Conservation (phyloP, 2,329 filamentous ascomycete genomes). For the Seiridium unicorne region DNA sequence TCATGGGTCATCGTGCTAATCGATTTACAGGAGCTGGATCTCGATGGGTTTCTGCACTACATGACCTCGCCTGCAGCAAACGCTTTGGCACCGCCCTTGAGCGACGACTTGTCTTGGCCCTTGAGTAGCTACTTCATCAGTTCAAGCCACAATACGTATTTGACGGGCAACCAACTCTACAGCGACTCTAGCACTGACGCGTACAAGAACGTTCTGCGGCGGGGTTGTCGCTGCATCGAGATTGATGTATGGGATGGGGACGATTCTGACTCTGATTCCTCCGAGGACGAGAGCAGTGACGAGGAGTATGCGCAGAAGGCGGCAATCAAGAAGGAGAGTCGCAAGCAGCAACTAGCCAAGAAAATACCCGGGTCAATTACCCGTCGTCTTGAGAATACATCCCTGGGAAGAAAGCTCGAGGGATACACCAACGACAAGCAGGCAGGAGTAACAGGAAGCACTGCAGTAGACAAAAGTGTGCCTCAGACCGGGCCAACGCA, state of each 20-base stretch:
- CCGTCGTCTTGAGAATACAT: constrained; percentile 47
- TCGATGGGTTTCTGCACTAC: constrained; percentile 51
- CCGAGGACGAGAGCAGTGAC: constrained; percentile 56
- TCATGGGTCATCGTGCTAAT: constrained; percentile 15
- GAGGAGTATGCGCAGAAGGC: constrained; percentile 47
- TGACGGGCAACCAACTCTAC: constrained; percentile 83
- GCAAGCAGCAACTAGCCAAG: constrained; percentile 63
- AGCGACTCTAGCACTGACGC: constrained; percentile 84
- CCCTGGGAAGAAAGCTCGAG: constrained; percentile 41
- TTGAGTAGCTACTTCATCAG: constrained; percentile 91
- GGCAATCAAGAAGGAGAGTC: constrained; percentile 61
- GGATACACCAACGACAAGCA: constrained; percentile 16
- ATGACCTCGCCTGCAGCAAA: constrained; percentile 51
- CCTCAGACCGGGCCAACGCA: not conserved
- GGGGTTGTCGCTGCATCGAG: constrained; percentile 88
- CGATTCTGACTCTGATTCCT: constrained; percentile 67
- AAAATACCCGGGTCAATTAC: constrained; percentile 44
- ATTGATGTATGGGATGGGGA: constrained; percentile 95
- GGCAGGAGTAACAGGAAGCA: not conserved
- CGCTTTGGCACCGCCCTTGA: constrained; percentile 36
- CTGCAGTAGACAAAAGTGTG: not conserved
- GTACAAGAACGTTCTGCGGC: constrained; percentile 79
- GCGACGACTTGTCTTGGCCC: constrained; percentile 66
- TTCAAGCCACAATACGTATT: constrained; percentile 93
- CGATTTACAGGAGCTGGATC: constrained; percentile 36